Conservation (phyloP, 768 basidiomycete genomes). For the Lentinula lateritia region DNA sequence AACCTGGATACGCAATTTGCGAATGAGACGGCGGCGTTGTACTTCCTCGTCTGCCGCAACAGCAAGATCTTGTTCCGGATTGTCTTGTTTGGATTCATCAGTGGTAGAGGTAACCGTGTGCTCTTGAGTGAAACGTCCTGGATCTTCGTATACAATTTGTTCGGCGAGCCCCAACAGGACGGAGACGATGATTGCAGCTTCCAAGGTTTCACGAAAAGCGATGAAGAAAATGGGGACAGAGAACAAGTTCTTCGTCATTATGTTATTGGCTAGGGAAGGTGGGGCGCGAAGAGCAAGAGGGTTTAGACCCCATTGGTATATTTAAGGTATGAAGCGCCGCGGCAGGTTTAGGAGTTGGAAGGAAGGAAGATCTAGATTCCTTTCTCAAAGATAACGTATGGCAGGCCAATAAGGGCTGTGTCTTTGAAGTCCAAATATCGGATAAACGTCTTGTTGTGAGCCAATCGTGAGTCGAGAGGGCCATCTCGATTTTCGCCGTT, state of each 20-base stretch:
- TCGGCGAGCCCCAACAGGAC: constrained; percentile 90
- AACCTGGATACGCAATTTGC: constrained; percentile 69
- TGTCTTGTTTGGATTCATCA: constrained; percentile 7
- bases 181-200: constrained; percentile 88
- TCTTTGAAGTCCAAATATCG: neutral
- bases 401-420: neutral
- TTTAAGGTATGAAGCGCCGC: neutral
- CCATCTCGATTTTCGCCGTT: neutral
- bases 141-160: constrained; percentile 57
- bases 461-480: neutral
- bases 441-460: neutral
- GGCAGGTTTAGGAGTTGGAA: neutral
- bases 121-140: constrained; percentile 11
- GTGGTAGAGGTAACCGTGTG: constrained; percentile 4
- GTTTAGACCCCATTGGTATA: neutral
- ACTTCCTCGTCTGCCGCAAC: constrained; percentile 22
- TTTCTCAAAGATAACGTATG: neutral
- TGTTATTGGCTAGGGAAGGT: neutral
- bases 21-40: constrained; percentile 42
- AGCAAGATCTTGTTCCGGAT: constrained; percentile 16
- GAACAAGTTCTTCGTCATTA: constrained; percentile 73
- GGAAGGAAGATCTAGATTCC: neutral
- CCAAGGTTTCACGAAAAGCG: constrained; percentile 91
- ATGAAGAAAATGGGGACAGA: constrained; percentile 95
- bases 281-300: neutral